A percentile compares a stretch with the other conserved stretches of the same genome.
These are phyloP conservation scores for Cladosporium halotolerans DNA, from an alignment of 2,329 filamentous ascomycete genomes.

Conservation along the genomic window DNA sequence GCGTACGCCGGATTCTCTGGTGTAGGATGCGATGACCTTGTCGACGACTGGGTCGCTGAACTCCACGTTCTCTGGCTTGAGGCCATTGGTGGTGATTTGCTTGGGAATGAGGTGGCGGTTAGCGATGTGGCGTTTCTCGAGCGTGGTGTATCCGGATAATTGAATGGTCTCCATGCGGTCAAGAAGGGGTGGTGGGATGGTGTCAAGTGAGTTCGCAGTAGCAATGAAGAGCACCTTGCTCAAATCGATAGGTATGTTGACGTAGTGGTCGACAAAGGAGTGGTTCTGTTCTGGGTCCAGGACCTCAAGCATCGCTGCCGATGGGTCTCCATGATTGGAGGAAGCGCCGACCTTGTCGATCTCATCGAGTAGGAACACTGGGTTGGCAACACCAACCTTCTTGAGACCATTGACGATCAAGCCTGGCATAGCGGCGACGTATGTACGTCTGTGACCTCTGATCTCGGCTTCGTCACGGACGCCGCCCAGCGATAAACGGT, in stretches of 20 bases:
- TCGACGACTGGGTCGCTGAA: conserved; percentile 81
- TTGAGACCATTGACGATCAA: conserved; percentile 88
- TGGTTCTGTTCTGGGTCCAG: conserved; percentile 96
- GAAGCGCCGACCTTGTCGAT: conserved; percentile 93
- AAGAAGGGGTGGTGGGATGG: conserved; percentile 85
- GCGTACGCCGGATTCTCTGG: conserved; percentile 89
- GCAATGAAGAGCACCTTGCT: conserved; percentile 97
- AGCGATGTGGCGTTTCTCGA: conserved; percentile 95
- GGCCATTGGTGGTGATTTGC: conserved; percentile 84
- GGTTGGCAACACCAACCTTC: conserved; percentile 93
- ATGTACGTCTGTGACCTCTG: conserved; percentile 86
- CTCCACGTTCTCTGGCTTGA: conserved; percentile 65
- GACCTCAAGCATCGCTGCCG: conserved; percentile 95
- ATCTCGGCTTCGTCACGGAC: conserved; percentile 97
- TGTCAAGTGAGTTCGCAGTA: conserved; percentile 90
- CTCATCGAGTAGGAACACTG: conserved; percentile 91
- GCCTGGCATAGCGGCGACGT: conserved; percentile 98
- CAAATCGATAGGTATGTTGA: conserved; percentile 90
- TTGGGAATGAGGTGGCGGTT: conserved; percentile 91
- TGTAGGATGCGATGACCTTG: conserved; percentile 94
- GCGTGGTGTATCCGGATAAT: conserved; percentile 88
- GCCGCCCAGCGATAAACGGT: conserved; percentile 91
- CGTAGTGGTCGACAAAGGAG: conserved; percentile 90
- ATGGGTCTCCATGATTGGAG: conserved; percentile 92
- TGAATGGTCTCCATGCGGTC: conserved; percentile 97